A percentile compares a stretch with the other conserved stretches of the same genome.
phyloP scores from a whole-genome alignment of 1,284 basidiomycete genomes.

The Heterobasidion parviporum region DNA sequence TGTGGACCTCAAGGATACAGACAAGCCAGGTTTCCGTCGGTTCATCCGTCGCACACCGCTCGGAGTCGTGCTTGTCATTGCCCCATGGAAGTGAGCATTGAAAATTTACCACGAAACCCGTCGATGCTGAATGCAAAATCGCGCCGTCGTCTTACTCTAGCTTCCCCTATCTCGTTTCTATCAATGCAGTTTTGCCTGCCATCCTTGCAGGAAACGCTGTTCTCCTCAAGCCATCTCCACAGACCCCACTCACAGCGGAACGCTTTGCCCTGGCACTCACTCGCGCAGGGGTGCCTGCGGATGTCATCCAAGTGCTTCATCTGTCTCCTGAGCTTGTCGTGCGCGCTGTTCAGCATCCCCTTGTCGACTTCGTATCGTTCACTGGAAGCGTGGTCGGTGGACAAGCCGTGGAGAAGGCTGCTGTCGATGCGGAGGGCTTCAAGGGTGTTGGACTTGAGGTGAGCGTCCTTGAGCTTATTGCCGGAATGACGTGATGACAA shows the following conservation, averaged over 20 bases:
- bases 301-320: constrained; percentile 77
- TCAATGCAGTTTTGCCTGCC: constrained; percentile 88
- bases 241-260: constrained; percentile 86
- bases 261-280: constrained; percentile 64
- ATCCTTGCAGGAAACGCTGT: constrained; percentile 86
- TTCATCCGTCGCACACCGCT: constrained; percentile 79
- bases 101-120: not conserved
- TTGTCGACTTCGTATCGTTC: constrained; percentile 81
- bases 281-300: constrained; percentile 70
- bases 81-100: constrained; percentile 79
- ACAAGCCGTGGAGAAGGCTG: constrained; percentile 53
- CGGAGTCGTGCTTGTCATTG: constrained; percentile 83
- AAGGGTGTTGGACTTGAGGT: constrained; percentile 78
- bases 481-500: not conserved
- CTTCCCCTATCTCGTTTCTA: constrained; percentile 82
- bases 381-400: constrained; percentile 80
- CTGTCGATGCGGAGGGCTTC: constrained; percentile 58
- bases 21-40: constrained; percentile 75
- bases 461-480: constrained; percentile 3
- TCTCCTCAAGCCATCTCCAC: constrained; percentile 90
- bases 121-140: not conserved
- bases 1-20: constrained; percentile 64
- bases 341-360: constrained; percentile 57
- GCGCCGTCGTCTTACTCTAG: constrained; percentile 28
- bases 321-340: constrained; percentile 61